These are phyloP conservation scores for Linderina pennispora DNA, from an alignment of 192 early-diverging fungal species.

Conservation along the genomic window DNA sequence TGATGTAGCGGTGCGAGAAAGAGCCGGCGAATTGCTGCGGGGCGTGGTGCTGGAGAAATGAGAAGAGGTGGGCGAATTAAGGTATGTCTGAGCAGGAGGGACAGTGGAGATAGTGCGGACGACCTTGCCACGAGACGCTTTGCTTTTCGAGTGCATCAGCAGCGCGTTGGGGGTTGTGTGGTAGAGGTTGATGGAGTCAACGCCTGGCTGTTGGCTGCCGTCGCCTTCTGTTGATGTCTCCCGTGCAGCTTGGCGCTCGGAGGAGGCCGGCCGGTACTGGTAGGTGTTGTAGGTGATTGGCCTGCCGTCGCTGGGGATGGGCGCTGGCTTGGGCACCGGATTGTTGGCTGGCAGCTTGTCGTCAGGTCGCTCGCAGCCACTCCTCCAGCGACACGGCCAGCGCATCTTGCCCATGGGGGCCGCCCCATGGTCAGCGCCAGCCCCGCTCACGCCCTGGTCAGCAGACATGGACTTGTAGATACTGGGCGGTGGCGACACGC, in stretches of 20 bases:
- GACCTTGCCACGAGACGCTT: constrained; percentile 10
- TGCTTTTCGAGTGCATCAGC: background rate
- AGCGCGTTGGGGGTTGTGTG: too few relatives aligned
- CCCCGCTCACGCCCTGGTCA: background rate
- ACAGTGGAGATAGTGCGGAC: constrained; percentile 15
- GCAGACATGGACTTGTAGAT: too few relatives aligned
- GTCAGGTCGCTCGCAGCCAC: constrained; percentile 41
- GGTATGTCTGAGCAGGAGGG: constrained; percentile 11
- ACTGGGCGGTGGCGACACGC: too few relatives aligned
- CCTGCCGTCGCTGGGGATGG: constrained; percentile 20
- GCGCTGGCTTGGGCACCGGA: constrained; percentile 14
- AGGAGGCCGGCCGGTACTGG: constrained; percentile 16
- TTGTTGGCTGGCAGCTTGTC: constrained; percentile 26
- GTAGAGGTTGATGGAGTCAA: background rate
- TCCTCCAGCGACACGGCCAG: constrained; percentile 8
- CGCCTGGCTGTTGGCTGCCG: constrained; percentile 3
- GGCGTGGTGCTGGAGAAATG: constrained; percentile 3
- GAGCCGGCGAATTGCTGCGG: background rate
- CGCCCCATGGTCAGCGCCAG: constrained; percentile 1
- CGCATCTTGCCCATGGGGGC: background rate
- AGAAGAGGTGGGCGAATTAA: too few relatives aligned
- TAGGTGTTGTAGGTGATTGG: constrained; percentile 18
- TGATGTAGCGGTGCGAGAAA: background rate
- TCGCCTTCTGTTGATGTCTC: too few relatives aligned
- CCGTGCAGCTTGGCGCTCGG: too few relatives aligned